Percentiles rank a stretch among this genome's conserved stretches.
These are phyloP conservation scores for Chlorociboria aeruginascens DNA, from an alignment of 495 filamentous ascomycete genomes.

Conservation along the genomic window DNA sequence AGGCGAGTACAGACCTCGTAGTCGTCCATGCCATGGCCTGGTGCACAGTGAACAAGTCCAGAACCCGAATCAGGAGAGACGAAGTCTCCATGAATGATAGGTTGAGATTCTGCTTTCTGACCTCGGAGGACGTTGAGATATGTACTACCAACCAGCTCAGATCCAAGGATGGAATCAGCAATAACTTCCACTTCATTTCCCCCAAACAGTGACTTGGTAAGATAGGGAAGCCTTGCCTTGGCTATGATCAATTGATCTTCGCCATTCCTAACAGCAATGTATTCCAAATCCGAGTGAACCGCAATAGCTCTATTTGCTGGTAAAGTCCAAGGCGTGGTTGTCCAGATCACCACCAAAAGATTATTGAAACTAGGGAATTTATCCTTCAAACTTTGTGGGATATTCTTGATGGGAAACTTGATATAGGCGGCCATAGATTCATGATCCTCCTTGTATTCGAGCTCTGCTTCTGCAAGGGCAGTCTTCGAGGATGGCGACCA, in stretches of 20 bases:
- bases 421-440: conserved; percentile 70
- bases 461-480: conserved; percentile 87
- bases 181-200: conserved; percentile 30
- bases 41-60: conserved; percentile 85
- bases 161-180: conserved; percentile 47
- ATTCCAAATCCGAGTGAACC: conserved; percentile 58
- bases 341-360: conserved; percentile 81
- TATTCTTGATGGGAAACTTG: conserved; percentile 53
- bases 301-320: conserved; percentile 88
- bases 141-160: conserved; percentile 45
- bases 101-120: conserved; percentile 38
- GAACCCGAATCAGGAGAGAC: conserved; percentile 80
- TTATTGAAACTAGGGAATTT: conserved; percentile 19
- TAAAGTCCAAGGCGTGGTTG: conserved; percentile 94
- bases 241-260: conserved; percentile 54
- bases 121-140: conserved; percentile 59
- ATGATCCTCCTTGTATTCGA: conserved; percentile 88
- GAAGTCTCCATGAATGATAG: conserved; percentile 70
- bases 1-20: conserved; percentile 64
- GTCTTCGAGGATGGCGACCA: conserved; percentile 90
- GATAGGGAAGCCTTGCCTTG: conserved; percentile 46
- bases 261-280: conserved; percentile 35
- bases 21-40: conserved; percentile 94
- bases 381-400: conserved; percentile 34
- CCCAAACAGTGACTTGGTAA: conserved; percentile 26